Base-by-base conservation (phyloP, 169 alveolate genomes). In the Plasmodium cynomolgi region DNA sequence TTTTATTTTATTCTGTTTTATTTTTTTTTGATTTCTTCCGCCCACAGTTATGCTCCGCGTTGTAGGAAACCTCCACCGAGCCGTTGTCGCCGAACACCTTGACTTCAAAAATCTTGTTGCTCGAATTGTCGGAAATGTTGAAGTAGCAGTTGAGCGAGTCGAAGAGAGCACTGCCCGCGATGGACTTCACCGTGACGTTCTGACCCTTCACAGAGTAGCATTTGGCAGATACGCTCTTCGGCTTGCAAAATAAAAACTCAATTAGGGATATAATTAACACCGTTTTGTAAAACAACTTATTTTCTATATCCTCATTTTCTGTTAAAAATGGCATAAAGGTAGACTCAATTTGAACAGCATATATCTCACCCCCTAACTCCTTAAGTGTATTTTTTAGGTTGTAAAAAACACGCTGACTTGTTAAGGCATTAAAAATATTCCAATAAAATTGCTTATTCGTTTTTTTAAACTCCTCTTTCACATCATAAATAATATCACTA, bases 11-110 rank as follows among this genome's bases (percentile, higher is more conserved):
- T 29, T 77, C 0, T n/a, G n/a, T 11, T 23, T 54, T 44, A 0
- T 29, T 47, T 31, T 8, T 29, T 20, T 15, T 54, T 20, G n/a
- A n/a, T n/a, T 15, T 79, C n/a, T 47, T 2, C 31, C 3, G 13
- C 93, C 72, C 73, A 88, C 94, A 88, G 50, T 58, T 80, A 26
- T 88, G 94, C 77, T 88, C 94, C 74, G 68, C 81, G 83, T 20
- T 80, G 73, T 88, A 88, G 5, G 94, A 79, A 4, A 88, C 94
- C 3, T 77, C 88, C 50, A 88, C 82, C 23, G 81, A 88, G 4
- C 94, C 94, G 41, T 88, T 73, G 3, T 77, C 90, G 1, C 94
- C 94, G 73, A 79, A 88, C 33, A 88, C 82, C 73, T 79, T 88
- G n/a, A 88, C 31, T 31, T 34, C 23, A 39, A 88, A 88, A 6